A percentile compares a stretch with the other conserved stretches of the same genome.
Evolutionary conservation across 768 basidiomycete species (phyloP).

Genomic region (Rhizopogon salebrosus): DNA sequence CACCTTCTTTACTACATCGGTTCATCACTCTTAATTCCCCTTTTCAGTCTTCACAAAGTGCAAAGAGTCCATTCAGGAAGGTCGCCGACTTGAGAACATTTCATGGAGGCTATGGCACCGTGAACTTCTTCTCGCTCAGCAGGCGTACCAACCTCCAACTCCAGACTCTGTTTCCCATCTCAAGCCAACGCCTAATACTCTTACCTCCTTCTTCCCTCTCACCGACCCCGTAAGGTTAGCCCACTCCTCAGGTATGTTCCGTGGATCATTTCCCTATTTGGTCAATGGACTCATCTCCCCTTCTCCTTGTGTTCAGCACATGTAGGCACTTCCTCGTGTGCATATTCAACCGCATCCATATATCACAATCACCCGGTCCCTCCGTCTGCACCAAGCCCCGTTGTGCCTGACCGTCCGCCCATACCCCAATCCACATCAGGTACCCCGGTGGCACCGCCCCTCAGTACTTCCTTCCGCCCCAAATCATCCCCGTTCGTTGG

Average conservation of each 20-base stretch:
- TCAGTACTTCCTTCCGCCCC: constrained; percentile 8
- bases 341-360: constrained; percentile 20
- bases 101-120: constrained; percentile 84
- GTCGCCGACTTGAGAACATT: constrained; percentile 80
- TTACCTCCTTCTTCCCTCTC: constrained; percentile 24
- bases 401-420: constrained; percentile 24
- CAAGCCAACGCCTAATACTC: constrained; percentile 16
- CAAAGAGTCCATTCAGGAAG: constrained; percentile 73
- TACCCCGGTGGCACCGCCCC: constrained; percentile 5
- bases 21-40: constrained; percentile 5
- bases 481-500: constrained; percentile 32
- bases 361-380: constrained; percentile 27
- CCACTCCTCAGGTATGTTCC: constrained; percentile 13
- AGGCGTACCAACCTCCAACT: constrained; percentile 20
- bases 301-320: constrained; percentile 12
- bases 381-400: constrained; percentile 12
- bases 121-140: constrained; percentile 41
- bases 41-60: constrained; percentile 76
- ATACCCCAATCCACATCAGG: constrained; percentile 18
- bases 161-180: constrained; percentile 21
- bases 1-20: constrained; percentile 3
- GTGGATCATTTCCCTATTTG: constrained; percentile 9
- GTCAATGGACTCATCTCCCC: constrained; percentile 9
- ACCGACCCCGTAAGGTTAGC: constrained; percentile 10
- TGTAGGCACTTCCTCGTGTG: constrained; percentile 18